Evolutionary conservation across 2,329 filamentous ascomycete genomes (phyloP).

Genomic region (Byssothecium circinans): DNA sequence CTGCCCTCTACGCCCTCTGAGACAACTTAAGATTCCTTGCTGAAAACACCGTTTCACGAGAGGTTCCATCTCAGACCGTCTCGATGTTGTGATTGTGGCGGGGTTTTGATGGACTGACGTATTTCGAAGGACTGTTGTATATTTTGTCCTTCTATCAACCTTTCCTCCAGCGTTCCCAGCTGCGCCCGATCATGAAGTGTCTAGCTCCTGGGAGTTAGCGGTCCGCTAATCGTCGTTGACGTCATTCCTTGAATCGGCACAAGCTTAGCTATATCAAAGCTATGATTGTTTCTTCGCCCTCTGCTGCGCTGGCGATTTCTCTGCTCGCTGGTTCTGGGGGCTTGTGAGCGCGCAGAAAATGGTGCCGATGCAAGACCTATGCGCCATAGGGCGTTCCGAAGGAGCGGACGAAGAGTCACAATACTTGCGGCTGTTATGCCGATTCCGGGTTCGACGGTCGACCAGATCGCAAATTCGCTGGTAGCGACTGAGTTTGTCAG

Average conservation of each 20-base stretch:
- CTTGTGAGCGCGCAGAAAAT: slow-evolving; percentile 2
- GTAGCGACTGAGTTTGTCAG: slow-evolving; percentile 42
- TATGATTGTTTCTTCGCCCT: slow-evolving; percentile 22
- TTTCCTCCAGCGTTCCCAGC: background rate
- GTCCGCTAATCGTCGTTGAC: slow-evolving; percentile 12
- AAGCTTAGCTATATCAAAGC: slow-evolving; percentile 6
- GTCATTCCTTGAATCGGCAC: slow-evolving; percentile 8
- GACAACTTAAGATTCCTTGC: slow-evolving; percentile 1
- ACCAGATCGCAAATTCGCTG: slow-evolving; percentile 47
- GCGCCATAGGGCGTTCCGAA: slow-evolving; percentile 36
- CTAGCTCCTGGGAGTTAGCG: background rate
- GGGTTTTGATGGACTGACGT: slow-evolving; percentile 19
- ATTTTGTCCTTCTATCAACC: background rate
- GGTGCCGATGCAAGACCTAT: slow-evolving; percentile 24
- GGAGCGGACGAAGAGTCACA: slow-evolving; percentile 53
- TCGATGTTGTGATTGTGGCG: slow-evolving; percentile 21
- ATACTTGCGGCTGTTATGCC: slow-evolving; percentile 52
- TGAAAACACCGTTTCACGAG: slow-evolving; percentile 19
- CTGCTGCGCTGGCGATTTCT: slow-evolving; percentile 15
- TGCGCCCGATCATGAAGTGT: background rate
- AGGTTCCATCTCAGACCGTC: slow-evolving; percentile 27
- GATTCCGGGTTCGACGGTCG: slow-evolving; percentile 37
- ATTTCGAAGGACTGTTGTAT: slow-evolving; percentile 23
- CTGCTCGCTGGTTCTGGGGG: background rate
- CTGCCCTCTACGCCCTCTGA: slow-evolving; percentile 1